Base-by-base conservation (phyloP, 805 yeast species). In the Pichia deserticola region DNA sequence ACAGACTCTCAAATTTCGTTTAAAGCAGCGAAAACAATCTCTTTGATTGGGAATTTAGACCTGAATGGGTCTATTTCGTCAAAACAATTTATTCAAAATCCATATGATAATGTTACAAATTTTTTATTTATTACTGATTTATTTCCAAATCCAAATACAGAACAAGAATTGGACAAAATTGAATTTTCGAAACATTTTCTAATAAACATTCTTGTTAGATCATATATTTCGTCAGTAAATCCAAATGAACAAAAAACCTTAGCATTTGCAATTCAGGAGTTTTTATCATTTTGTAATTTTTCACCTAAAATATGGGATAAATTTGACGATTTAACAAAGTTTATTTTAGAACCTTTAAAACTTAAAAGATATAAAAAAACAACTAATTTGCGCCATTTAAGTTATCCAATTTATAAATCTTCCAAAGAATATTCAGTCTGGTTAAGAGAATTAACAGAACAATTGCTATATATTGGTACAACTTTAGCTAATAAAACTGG, bases 211-310 rank as follows among this genome's bases (percentile, higher is more conserved):
- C 72, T 93, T n/a, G 84, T 90, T 8, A 89, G 87, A 35, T 80
- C 89, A 1, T 90, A 89, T 65, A 84, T 95, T 81, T 89, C 96
- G 0, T 84, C 97, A 1, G 86, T 84, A 35, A 89, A 89, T 60
- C 96, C 98, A 0, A 77, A 79, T 27, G 79, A 81, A 44, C 99
- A 93, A 63, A 73, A 86, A 51, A 86, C 84, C 60, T 74, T 89
- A 36, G 96, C 97, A 0, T 85, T 79, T 64, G 85, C 92, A 0
- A 87, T 93, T 78, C 99, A 93, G 63, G 93, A 89, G 54, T 82
- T 84, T 44, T 67, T 93, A 46, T 52, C 62, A 7, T 25, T 40
- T 13, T 55, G 63, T 11, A 57, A 56, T 46, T 50, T 57, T 42
- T 52, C 58, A 10, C 36, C 54, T 33, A 44, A 50, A 20, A 20